Percentiles rank a stretch among this genome's conserved stretches.
Conservation (phyloP, 2,329 filamentous ascomycete genomes). For the Alternaria triticina region DNA sequence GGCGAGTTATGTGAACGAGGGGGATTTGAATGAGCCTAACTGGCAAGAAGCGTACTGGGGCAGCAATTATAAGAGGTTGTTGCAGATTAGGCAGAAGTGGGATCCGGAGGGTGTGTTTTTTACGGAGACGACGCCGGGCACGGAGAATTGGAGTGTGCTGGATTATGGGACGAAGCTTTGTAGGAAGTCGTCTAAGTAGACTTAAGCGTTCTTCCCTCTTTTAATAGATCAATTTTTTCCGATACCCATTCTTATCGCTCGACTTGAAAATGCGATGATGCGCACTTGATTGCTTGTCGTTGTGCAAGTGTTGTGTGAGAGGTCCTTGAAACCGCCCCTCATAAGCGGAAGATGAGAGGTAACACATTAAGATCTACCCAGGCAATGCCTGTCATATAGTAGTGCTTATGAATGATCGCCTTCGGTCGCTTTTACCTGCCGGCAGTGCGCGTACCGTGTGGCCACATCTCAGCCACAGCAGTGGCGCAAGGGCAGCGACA, state of each 20-base stretch:
- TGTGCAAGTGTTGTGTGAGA: background rate
- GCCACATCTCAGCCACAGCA: background rate
- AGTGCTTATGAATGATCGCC: background rate
- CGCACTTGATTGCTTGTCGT: background rate
- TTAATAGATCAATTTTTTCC: background rate
- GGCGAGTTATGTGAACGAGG: conserved; percentile 47
- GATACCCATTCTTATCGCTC: background rate
- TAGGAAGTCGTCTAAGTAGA: conserved; percentile 22
- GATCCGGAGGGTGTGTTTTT: conserved; percentile 46
- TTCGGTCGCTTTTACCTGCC: background rate
- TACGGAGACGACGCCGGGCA: conserved; percentile 43
- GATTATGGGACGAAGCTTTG: conserved; percentile 46
- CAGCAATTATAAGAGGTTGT: conserved; percentile 39
- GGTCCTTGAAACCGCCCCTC: background rate
- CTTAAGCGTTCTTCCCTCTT: background rate
- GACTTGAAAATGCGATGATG: background rate
- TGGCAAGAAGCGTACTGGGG: conserved; percentile 48
- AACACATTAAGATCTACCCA: background rate
- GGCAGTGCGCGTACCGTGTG: background rate
- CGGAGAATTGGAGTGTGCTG: conserved; percentile 43
- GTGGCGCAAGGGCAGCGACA: background rate
- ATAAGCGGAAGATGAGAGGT: background rate
- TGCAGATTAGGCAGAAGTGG: conserved; percentile 40
- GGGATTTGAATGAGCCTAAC: conserved; percentile 45
- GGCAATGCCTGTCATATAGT: background rate